Conservation (phyloP, 345 rosid species). For the Ceriops decandra region DNA sequence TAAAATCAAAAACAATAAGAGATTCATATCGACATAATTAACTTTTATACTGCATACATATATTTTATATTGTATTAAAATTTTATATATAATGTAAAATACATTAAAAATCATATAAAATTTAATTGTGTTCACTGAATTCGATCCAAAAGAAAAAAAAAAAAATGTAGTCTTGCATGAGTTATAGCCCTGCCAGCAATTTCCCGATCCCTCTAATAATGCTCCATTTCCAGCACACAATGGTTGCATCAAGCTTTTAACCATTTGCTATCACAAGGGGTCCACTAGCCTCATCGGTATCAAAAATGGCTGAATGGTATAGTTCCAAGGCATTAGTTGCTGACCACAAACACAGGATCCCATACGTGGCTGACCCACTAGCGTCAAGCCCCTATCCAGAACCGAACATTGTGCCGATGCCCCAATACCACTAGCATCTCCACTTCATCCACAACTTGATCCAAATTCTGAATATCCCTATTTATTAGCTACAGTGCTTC, state of each 20-base stretch:
- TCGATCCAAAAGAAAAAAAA: not conserved
- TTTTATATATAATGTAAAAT: too few species aligned
- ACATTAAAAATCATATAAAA: too few species aligned
- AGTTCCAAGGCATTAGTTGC: slow-evolving; percentile 9
- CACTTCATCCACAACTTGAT: slow-evolving; percentile 2
- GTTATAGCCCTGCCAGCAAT: not conserved
- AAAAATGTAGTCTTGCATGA: not conserved
- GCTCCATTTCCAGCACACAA: not conserved
- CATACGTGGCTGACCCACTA: slow-evolving; percentile 19
- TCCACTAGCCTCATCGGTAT: not conserved
- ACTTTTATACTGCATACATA: too few species aligned
- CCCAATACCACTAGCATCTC: not conserved
- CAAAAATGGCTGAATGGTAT: not conserved
- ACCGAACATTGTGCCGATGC: not conserved
- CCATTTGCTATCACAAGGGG: slow-evolving; percentile 4
- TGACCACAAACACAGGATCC: slow-evolving; percentile 12
- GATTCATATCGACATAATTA: too few species aligned
- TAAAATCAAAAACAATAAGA: too few species aligned
- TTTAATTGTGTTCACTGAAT: too few species aligned
- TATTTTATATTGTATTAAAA: too few species aligned
- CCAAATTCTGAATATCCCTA: not conserved
- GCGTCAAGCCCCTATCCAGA: not conserved
- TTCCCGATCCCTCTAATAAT: not conserved
- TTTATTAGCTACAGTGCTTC: not conserved
- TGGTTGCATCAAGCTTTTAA: not conserved